phyloP scores from a whole-genome alignment of 2,329 filamentous ascomycete species.

The Claviceps sp. region DNA sequence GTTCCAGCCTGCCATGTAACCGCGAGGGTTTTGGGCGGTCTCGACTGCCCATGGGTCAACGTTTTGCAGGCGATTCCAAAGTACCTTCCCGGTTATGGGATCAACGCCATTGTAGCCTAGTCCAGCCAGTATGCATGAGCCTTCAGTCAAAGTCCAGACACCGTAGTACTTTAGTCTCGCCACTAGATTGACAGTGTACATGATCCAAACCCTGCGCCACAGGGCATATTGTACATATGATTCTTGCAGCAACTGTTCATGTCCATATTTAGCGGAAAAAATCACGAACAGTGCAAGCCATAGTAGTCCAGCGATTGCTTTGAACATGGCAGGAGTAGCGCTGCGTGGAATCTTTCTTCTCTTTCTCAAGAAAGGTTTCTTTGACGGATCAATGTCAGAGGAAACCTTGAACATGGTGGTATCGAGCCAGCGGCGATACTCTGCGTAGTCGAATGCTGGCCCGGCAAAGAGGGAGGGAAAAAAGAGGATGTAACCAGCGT shows the following conservation, averaged over 20 bases:
- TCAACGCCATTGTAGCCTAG: slow-evolving; percentile 93
- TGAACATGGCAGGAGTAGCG: slow-evolving; percentile 68
- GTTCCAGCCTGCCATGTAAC: slow-evolving; percentile 88
- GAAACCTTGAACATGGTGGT: slow-evolving; percentile 89
- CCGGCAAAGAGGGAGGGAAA: slow-evolving; percentile 85
- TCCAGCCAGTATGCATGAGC: slow-evolving; percentile 83
- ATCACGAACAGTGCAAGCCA: slow-evolving; percentile 75
- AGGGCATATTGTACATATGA: slow-evolving; percentile 56
- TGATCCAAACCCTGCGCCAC: slow-evolving; percentile 57
- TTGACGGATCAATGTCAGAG: slow-evolving; percentile 65
- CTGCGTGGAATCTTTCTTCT: slow-evolving; percentile 88
- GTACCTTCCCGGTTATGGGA: slow-evolving; percentile 67
- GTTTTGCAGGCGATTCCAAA: slow-evolving; percentile 81
- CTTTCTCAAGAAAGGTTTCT: slow-evolving; percentile 74
- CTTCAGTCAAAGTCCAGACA: slow-evolving; percentile 87
- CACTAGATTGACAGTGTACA: slow-evolving; percentile 75
- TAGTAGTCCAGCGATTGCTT: slow-evolving; percentile 55
- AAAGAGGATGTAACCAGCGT: slow-evolving; percentile 82
- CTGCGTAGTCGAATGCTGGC: slow-evolving; percentile 85
- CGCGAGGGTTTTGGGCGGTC: slow-evolving; percentile 82
- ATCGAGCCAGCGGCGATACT: slow-evolving; percentile 86
- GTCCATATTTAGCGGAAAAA: slow-evolving; percentile 54
- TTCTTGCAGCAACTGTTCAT: slow-evolving; percentile 49
- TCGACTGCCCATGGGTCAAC: slow-evolving; percentile 80
- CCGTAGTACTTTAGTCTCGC: slow-evolving; percentile 90